These are phyloP conservation scores for Sequoiadendron giganteum DNA, from an alignment of 75 land plant species.

Conservation along the genomic window DNA sequence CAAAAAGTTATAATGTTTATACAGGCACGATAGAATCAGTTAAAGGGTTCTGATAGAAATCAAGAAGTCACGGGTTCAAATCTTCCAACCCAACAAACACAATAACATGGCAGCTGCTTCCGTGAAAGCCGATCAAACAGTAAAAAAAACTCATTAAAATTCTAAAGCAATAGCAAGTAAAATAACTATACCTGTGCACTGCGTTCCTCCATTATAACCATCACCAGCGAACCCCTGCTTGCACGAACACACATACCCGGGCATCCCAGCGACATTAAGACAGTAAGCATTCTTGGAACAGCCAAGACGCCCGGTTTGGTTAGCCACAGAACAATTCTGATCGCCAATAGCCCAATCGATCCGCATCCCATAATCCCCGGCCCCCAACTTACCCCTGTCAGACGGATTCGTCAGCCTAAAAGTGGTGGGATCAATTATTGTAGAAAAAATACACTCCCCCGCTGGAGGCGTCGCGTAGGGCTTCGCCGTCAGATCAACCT, in stretches of 20 bases:
- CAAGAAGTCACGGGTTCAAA: background rate
- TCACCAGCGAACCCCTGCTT: background rate
- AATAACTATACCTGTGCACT: background rate
- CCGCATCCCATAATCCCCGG: background rate
- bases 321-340: background rate
- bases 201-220: background rate
- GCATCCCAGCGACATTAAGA: background rate
- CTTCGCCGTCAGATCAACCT: background rate
- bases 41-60: background rate
- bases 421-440: background rate
- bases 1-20: background rate
- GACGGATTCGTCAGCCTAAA: background rate
- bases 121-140: no score
- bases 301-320: background rate
- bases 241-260: background rate
- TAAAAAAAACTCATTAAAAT: background rate
- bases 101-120: no score
- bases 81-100: background rate
- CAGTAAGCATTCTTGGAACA: background rate
- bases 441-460: background rate
- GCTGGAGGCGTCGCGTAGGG: background rate
- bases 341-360: background rate
- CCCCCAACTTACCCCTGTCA: background rate
- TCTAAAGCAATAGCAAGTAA: background rate
- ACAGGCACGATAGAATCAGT: background rate